Percentiles rank a stretch among this genome's conserved stretches.
Evolutionary conservation across 164 flowering plant genomes (phyloP).

Genomic region (Chloranthus sessilifolius): DNA sequence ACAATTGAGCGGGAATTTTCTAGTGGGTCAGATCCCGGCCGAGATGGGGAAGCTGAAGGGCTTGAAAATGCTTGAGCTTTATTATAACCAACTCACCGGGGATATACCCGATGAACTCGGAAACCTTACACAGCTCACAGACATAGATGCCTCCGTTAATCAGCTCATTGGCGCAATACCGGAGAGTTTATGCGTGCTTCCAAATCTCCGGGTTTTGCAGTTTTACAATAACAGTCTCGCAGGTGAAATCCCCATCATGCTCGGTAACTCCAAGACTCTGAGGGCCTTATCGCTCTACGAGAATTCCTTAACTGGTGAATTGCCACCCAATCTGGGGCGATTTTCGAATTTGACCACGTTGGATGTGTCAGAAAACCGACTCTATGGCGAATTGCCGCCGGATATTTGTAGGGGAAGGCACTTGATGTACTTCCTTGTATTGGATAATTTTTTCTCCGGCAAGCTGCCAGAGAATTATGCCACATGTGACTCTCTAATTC

Average conservation of each 20-base stretch:
- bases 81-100: slow-evolving; percentile 66
- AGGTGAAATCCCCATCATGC: slow-evolving; percentile 60
- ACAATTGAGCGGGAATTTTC: slow-evolving; percentile 66
- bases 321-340: slow-evolving; percentile 58
- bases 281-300: slow-evolving; percentile 50
- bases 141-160: slow-evolving; percentile 77
- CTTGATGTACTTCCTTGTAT: slow-evolving; percentile 51
- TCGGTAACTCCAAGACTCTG: slow-evolving; percentile 62
- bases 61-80: slow-evolving; percentile 64
- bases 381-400: slow-evolving; percentile 67
- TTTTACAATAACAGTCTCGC: slow-evolving; percentile 79
- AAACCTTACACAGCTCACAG: slow-evolving; percentile 58
- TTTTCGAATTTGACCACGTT: slow-evolving; percentile 41
- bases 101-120: slow-evolving; percentile 74
- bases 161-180: slow-evolving; percentile 63
- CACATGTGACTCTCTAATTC: slow-evolving; percentile 47
- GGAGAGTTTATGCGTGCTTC: slow-evolving; percentile 57
- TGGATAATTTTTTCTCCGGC: slow-evolving; percentile 69
- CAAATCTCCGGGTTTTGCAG: slow-evolving; percentile 55
- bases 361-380: slow-evolving; percentile 72
- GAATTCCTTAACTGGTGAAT: slow-evolving; percentile 60
- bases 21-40: slow-evolving; percentile 53
- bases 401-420: slow-evolving; percentile 66
- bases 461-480: slow-evolving; percentile 52
- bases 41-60: slow-evolving; percentile 61